Evolutionary conservation across 768 basidiomycete genomes (phyloP).

Genomic region (Leccinellum luteum): DNA sequence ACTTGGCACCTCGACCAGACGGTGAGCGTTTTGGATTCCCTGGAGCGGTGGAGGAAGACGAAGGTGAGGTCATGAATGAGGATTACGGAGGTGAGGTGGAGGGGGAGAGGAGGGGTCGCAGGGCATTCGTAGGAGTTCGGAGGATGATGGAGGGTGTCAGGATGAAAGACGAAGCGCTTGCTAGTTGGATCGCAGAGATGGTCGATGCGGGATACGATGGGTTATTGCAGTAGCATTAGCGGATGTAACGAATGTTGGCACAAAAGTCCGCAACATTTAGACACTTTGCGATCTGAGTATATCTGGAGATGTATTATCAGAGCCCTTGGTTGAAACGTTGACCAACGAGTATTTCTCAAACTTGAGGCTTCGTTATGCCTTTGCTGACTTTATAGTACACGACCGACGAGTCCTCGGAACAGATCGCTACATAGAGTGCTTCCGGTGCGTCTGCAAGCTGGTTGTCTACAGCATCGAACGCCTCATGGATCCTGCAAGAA

Average conservation of each 20-base stretch:
- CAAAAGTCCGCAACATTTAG: neutral
- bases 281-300: neutral
- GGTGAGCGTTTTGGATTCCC: slow-evolving; percentile 92
- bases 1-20: slow-evolving; percentile 65
- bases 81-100: slow-evolving; percentile 49
- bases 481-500: slow-evolving; percentile 50
- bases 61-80: slow-evolving; percentile 51
- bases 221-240: slow-evolving; percentile 20
- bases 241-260: neutral
- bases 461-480: slow-evolving; percentile 48
- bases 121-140: slow-evolving; percentile 63
- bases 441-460: slow-evolving; percentile 28
- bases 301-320: too few species aligned
- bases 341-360: slow-evolving; percentile 34
- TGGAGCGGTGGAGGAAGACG: slow-evolving; percentile 73
- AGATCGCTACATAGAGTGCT: slow-evolving; percentile 66
- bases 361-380: slow-evolving; percentile 72
- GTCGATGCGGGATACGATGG: slow-evolving; percentile 45
- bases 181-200: slow-evolving; percentile 62
- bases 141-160: slow-evolving; percentile 61
- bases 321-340: too few species aligned
- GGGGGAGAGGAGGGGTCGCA: slow-evolving; percentile 68
- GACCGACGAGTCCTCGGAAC: slow-evolving; percentile 74
- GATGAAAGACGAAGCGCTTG: slow-evolving; percentile 60
- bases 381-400: slow-evolving; percentile 82